Base-by-base conservation (phyloP, 345 rosid species). In the Eucalyptus cladocalyx region DNA sequence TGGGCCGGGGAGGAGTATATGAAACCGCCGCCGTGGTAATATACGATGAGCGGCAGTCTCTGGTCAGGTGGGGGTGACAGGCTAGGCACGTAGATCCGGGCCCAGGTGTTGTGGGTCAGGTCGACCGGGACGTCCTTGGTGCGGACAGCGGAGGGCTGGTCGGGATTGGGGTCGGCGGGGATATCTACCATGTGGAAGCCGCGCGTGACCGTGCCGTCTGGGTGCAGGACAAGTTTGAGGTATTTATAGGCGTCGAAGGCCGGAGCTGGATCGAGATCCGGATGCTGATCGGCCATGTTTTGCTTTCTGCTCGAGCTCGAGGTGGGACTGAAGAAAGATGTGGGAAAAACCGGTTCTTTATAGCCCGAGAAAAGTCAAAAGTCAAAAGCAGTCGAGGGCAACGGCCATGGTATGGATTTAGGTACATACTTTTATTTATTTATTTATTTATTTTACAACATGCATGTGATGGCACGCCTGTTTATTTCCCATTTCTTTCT, bases 1-100 rank as follows among this genome's bases (percentile, higher is more conserved):
- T 40, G 40, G 5, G 88, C 48, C 16, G 90, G 91, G 3, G 87
- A 43, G 86, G 65, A 80, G 32, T 81, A 45, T n/a, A 90, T 30
- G 42, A 92, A 94, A 2, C 91, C 91, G 5, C 93, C 95, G 14
- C 90, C 92, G 43, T 94, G 95, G 67, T 90, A 89, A 67, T 92
- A 90, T 43, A 94, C 21, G 5, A 93, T 30, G 32, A 94, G 87
- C 12, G 95, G 94, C 9, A 93, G 92, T 49, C 91, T 91, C 10
- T 88, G 92, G 23, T 89, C 86, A 1, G 90, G 88, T 17, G 60
- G 12, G 8, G 81, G 53, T 49, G 87, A 43, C 23, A 86, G 88
- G 87, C 60, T 62, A 32, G 92, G 92, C 87, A 86, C 28, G 88
- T 19, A 89, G 83, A 91, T 54, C 13, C 92, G 86, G 28, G 89